Evolutionary conservation across 108 stramenopile genomes (phyloP).

Genomic region (Fragilariopsis cylindrus): DNA sequence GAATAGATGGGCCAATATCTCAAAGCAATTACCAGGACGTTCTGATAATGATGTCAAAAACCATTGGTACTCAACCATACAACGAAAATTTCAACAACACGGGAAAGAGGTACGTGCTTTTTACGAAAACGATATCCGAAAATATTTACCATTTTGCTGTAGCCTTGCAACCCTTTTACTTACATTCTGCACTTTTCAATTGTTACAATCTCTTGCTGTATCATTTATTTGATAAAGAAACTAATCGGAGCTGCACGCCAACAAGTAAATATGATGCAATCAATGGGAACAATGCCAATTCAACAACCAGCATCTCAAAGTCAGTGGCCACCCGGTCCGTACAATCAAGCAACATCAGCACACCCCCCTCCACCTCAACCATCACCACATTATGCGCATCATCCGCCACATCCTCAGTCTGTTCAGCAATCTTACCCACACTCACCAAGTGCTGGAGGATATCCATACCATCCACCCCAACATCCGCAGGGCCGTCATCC

Average conservation of each 20-base stretch:
- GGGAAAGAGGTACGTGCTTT: conserved; percentile 68
- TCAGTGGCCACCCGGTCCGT: conserved; percentile 43
- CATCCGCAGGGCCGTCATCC: conserved; percentile 31
- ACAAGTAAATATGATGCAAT: conserved; percentile 72
- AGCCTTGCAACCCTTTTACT: background rate
- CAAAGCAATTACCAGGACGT: conserved; percentile 93
- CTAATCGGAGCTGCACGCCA: conserved; percentile 70
- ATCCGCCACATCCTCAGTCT: conserved; percentile 23
- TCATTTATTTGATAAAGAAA: conserved; percentile 37
- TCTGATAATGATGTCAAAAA: conserved; percentile 98
- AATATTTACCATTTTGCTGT: background rate
- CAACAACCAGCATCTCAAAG: conserved; percentile 41
- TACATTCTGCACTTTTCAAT: background rate
- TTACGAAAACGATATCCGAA: background rate
- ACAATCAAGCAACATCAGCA: conserved; percentile 45
- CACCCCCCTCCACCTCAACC: conserved; percentile 26
- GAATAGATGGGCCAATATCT: conserved; percentile 87
- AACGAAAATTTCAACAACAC: conserved; percentile 78
- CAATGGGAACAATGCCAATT: conserved; percentile 49
- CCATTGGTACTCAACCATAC: conserved; percentile 91
- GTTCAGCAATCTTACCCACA: conserved; percentile 37
- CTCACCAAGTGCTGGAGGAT: conserved; percentile 24
- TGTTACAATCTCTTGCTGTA: background rate
- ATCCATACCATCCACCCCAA: conserved; percentile 42
- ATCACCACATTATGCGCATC: conserved; percentile 22